Base-by-base conservation (phyloP, 768 basidiomycete species). In the Phaffia australis region DNA sequence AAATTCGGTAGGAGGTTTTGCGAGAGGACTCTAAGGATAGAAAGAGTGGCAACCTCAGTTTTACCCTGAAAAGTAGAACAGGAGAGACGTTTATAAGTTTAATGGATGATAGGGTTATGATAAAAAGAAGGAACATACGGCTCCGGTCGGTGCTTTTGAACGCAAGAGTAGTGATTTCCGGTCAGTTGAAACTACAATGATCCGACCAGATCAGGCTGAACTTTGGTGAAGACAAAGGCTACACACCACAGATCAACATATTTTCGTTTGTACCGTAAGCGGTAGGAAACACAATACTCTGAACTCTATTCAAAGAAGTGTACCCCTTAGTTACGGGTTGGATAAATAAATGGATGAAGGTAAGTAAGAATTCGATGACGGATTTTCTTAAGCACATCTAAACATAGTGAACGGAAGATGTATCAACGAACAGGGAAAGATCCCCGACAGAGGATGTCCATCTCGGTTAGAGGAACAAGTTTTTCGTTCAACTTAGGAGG, bases 221-320 rank as follows among this genome's bases (percentile, higher is more conserved):
- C 16, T 16, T 42, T 7, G 11, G 14, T 23, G n/a, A 47, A 11
- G 30, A 47, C 27, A 61, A 18, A 29, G 56, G 48, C 56, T 42
- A 77, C 81, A 69, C 72, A 88, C 88, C 90, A 73, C 90, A 93
- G 48, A 99, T 81, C 29, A 99, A 84, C 79, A 99, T 83, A 74
- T 99, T 99, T 77, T 97, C 95, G 71, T 95, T 98, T 1, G 89
- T 86, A n/a, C 83, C 80, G 76, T 94, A 97, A 1, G 93, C 95
- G 2, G 88, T 89, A 0, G 87, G 86, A 77, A 87, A 97, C 23
- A 98, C 86, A 68, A 97, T 90, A 1, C 90, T 93, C 74, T 99
- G 95, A 66, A 99, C 87, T 70, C 95, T 82, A 75, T 99, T 99
- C 70, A 99, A 79, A 14, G 85, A 81, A 42, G 81, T 78, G 73